Percentiles rank a stretch among this genome's conserved stretches.
phyloP scores from a whole-genome alignment of 164 flowering plant genomes.

The Aristolochia californica region DNA sequence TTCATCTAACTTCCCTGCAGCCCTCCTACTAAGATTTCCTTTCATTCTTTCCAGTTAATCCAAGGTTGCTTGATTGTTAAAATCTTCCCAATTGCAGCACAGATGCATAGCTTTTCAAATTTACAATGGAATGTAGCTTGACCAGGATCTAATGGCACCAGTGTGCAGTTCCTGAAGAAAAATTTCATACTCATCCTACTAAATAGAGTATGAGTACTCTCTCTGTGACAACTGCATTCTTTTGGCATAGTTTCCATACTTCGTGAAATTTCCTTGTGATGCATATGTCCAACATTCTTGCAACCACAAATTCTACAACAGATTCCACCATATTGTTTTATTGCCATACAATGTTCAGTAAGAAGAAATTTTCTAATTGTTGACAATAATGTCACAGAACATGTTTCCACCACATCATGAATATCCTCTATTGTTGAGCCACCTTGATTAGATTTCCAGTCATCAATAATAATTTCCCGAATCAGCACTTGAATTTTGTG shows the following conservation, averaged over 20 bases:
- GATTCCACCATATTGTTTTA: constrained; percentile 5
- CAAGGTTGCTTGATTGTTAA: constrained; percentile 30
- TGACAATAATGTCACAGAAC: constrained; percentile 52
- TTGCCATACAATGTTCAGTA: constrained; percentile 13
- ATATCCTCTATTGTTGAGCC: constrained; percentile 50
- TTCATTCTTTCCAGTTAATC: background rate
- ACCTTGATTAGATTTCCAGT: constrained; percentile 27
- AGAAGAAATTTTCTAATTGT: constrained; percentile 27
- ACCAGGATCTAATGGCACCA: too few species aligned
- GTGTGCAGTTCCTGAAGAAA: constrained; percentile 57
- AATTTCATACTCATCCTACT: constrained; percentile 25
- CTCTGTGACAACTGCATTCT: constrained; percentile 49
- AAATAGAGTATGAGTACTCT: constrained; percentile 9
- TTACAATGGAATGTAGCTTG: constrained; percentile 55
- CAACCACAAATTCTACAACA: constrained; percentile 7
- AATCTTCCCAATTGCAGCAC: constrained; percentile 50
- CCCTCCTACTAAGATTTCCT: too few species aligned
- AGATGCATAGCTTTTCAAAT: constrained; percentile 64
- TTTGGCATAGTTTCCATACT: constrained; percentile 14
- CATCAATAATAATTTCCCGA: constrained; percentile 31
- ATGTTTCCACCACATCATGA: constrained; percentile 61
- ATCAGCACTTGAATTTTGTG: constrained; percentile 27
- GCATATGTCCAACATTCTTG: background rate
- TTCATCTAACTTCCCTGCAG: constrained; percentile 4
- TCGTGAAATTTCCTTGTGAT: constrained; percentile 19